Evolutionary conservation across 140 eudicot genomes (phyloP).

Genomic region (Oenanthe javanica): DNA sequence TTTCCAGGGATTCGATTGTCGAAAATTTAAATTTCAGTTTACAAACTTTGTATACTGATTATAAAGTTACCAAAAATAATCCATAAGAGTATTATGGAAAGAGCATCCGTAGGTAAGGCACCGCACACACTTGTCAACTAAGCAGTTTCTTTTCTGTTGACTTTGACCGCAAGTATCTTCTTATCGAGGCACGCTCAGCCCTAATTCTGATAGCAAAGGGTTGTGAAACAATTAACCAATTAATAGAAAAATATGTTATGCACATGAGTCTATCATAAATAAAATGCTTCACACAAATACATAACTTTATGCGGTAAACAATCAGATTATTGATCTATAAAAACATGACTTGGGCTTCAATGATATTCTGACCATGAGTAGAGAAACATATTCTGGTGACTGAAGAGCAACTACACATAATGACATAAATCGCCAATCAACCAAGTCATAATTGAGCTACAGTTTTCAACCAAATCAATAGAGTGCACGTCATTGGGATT

Average conservation of each 20-base stretch:
- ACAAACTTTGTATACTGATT: not conserved
- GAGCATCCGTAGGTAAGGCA: not conserved
- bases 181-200: conserved; percentile 67
- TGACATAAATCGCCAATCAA: not conserved
- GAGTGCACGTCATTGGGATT: not conserved
- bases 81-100: not conserved
- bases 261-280: not conserved
- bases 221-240: conserved; percentile 10
- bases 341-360: not conserved
- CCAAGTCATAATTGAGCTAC: not conserved
- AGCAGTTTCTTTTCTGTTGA: not conserved
- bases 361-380: not conserved
- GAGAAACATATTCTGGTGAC: not conserved
- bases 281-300: not conserved
- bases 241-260: not conserved
- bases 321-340: not conserved
- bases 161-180: not conserved
- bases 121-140: not conserved
- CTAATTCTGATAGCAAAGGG: conserved; percentile 35
- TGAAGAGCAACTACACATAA: not conserved
- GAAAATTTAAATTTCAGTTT: not conserved
- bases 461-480: not conserved
- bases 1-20: not conserved
- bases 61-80: not conserved
- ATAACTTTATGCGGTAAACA: not conserved